Evolutionary conservation across 2,329 filamentous ascomycete genomes (phyloP).

Genomic region (Penicillium sp.): DNA sequence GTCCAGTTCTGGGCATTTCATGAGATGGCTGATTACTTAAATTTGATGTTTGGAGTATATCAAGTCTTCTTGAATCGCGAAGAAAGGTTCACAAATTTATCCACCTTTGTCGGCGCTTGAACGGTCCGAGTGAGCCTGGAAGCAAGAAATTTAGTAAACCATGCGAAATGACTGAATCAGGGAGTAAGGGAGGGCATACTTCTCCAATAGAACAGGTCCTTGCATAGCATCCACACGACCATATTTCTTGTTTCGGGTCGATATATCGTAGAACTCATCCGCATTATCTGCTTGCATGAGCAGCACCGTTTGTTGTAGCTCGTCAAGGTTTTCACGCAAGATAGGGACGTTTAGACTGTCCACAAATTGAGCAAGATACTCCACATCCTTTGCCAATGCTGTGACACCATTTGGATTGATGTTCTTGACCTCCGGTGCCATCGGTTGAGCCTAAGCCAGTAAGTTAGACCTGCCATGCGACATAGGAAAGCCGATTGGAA

Average conservation of each 20-base stretch:
- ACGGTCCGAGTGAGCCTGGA: constrained; percentile 67
- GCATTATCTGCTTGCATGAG: constrained; percentile 85
- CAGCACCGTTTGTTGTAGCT: constrained; percentile 88
- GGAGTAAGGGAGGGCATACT: constrained; percentile 56
- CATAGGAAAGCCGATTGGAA: constrained; percentile 12
- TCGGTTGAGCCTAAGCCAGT: constrained; percentile 66
- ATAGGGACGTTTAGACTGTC: constrained; percentile 85
- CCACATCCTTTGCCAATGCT: constrained; percentile 79
- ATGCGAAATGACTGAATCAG: neutral
- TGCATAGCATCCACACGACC: constrained; percentile 89
- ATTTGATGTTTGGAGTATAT: constrained; percentile 33
- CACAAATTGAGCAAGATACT: constrained; percentile 84
- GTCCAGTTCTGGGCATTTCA: neutral
- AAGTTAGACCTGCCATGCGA: constrained; percentile 14
- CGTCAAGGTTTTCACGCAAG: constrained; percentile 84
- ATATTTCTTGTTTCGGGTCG: constrained; percentile 88
- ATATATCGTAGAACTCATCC: constrained; percentile 97
- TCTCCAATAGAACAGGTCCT: constrained; percentile 87
- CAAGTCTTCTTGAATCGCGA: constrained; percentile 69
- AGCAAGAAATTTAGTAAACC: constrained; percentile 24
- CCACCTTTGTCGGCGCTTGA: constrained; percentile 61
- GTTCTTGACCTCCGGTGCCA: constrained; percentile 76
- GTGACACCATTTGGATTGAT: constrained; percentile 87
- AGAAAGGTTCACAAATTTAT: constrained; percentile 73
- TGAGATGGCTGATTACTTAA: neutral